Evolutionary conservation across 2,329 filamentous ascomycete genomes (phyloP), one percentile per base, ranked within the genome.

Genomic region (Blastomyces emzantsi): DNA sequence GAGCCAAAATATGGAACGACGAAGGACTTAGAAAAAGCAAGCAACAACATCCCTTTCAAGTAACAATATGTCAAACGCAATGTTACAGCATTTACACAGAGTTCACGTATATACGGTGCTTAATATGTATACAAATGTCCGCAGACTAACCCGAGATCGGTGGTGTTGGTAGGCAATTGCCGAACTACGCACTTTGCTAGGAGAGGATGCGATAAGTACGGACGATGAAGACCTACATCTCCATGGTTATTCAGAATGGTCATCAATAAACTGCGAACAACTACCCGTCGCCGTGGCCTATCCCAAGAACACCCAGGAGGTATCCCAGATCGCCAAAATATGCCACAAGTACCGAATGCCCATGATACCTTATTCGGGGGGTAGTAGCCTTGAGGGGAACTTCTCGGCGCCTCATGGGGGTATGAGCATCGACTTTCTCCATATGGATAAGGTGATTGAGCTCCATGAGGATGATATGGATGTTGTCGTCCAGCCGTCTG

Each of bases 401-500:
- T 96, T 96, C 75, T 90, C 90, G 0, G 90, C 92, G 17, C 90
- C 91, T 0, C 89, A 87, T 71, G 92, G 92, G 15, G 92, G 92
- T 15, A 85, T 97, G 72, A 93, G 90, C 68, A 89, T 97, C 60
- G 92, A 97, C 72, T 97, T 97, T 73, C 85, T 86, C 0, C 85
- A 85, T 71, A 97, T 97, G 92, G 88, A 96, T 73, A 81, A 87
- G 70, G 88, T 96, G 33, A 69, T 97, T 39, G 81, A 87, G 62
- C 81, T 96, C 63, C 89, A 96, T 73, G 87, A 89, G 68, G 88
- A 90, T 3, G 92, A 96, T 73, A 91, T 96, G 89, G 92, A 97
- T 70, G 82, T 96, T 60, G 90, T 96, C 4, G 91, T 97, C 2
- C 92, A 97, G 74, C 92, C 92, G 2, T 90, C 89, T 7, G 87